These are phyloP conservation scores for Punica granatum DNA, from an alignment of 345 rosid genomes.

Conservation along the genomic window DNA sequence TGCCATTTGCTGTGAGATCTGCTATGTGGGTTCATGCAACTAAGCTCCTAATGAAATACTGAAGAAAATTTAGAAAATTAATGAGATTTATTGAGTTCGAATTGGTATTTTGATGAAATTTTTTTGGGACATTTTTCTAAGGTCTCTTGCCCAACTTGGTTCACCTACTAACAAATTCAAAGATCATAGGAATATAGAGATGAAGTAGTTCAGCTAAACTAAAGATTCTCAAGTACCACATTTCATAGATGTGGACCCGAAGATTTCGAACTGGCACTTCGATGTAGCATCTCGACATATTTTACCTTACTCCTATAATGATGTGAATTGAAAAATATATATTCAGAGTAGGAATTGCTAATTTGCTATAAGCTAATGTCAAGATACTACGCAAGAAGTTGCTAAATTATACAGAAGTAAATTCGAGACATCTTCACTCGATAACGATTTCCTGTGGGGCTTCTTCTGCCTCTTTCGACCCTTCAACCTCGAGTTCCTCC, in stretches of 20 bases:
- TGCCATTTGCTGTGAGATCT: constrained; percentile 16
- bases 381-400: not conserved
- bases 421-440: constrained; percentile 24
- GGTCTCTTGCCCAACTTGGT: not conserved
- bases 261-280: too few relatives aligned
- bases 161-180: not conserved
- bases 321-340: not conserved
- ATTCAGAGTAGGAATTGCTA: not conserved
- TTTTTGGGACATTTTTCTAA: not conserved
- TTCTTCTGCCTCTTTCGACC: constrained; percentile 23
- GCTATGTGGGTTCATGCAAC: not conserved
- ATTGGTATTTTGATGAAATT: not conserved
- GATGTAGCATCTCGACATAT: too few relatives aligned
- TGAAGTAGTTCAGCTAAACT: not conserved
- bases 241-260: not conserved
- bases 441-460: constrained; percentile 50
- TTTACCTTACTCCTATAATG: not conserved
- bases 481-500: constrained; percentile 32
- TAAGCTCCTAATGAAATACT: too few relatives aligned
- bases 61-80: not conserved
- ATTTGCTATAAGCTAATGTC: not conserved
- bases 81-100: not conserved
- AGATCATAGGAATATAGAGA: not conserved
- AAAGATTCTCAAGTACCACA: not conserved
- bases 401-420: not conserved